Conservation (phyloP, 495 filamentous ascomycete genomes). For the Geoglossum glabrum region DNA sequence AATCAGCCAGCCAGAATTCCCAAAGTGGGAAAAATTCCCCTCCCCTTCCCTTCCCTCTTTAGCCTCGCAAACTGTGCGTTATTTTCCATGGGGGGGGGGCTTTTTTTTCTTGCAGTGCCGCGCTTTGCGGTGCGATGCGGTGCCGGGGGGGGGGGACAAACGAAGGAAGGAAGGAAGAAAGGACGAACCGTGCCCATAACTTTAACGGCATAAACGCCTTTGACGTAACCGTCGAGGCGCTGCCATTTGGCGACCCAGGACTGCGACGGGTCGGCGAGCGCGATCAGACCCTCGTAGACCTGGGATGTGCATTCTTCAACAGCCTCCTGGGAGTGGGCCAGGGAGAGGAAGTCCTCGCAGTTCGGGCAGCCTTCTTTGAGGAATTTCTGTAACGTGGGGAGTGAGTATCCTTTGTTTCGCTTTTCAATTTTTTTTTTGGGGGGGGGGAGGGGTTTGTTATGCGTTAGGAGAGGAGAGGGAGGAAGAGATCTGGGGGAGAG, state of each 20-base stretch:
- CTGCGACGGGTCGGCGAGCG: constrained; percentile 49
- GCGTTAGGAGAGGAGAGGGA: neutral
- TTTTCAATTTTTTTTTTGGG: constrained; percentile 1
- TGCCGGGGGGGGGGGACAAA: too few species aligned
- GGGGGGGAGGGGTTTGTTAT: neutral
- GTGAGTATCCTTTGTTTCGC: too few species aligned
- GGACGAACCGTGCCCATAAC: constrained; percentile 51
- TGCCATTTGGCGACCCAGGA: constrained; percentile 95
- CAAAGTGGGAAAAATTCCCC: neutral
- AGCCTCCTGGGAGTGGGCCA: constrained; percentile 53
- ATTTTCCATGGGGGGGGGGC: too few species aligned
- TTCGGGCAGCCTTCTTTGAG: constrained; percentile 79
- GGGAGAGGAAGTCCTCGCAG: constrained; percentile 76
- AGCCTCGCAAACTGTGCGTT: too few species aligned
- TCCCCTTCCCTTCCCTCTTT: too few species aligned
- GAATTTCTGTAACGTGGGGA: constrained; percentile 39
- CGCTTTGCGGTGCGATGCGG: too few species aligned
- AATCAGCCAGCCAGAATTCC: neutral
- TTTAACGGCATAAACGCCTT: constrained; percentile 82
- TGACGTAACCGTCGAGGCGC: constrained; percentile 66
- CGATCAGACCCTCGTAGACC: constrained; percentile 79
- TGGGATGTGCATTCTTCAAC: constrained; percentile 87
- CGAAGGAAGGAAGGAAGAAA: neutral
- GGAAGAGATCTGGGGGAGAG: constrained; percentile 1
- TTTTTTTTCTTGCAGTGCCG: too few species aligned